Conservation (phyloP, 108 stramenopile genomes). For the Pseudonitzschia multiseries region DNA sequence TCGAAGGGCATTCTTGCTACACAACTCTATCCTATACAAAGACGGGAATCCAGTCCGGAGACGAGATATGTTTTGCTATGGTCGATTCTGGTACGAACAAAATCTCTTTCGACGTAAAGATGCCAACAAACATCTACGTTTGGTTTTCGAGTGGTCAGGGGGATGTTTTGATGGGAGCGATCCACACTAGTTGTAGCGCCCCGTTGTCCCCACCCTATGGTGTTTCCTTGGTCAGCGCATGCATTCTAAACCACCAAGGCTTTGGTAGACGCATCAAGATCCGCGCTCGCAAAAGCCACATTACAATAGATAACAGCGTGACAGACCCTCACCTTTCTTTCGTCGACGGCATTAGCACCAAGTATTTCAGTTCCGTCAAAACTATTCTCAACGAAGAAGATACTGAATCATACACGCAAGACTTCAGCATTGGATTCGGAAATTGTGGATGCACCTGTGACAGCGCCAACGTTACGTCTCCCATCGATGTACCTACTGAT, state of each 20-base stretch:
- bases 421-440: slow-evolving; percentile 16
- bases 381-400: not conserved
- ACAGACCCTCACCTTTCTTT: slow-evolving; percentile 11
- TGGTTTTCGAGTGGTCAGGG: slow-evolving; percentile 5
- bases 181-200: slow-evolving; percentile 16
- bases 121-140: not conserved
- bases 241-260: not conserved
- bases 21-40: not conserved
- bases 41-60: not conserved
- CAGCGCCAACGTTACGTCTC: not conserved
- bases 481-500: too few species aligned
- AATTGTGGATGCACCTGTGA: slow-evolving; percentile 27
- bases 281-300: not conserved
- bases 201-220: not conserved
- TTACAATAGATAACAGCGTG: not conserved
- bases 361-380: not conserved
- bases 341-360: slow-evolving; percentile 18
- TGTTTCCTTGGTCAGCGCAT: not conserved
- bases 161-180: not conserved
- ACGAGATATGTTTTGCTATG: slow-evolving; percentile 16
- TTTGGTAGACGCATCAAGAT: not conserved
- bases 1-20: not conserved
- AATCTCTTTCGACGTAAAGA: slow-evolving; percentile 10
- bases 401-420: slow-evolving; percentile 1
- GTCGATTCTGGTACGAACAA: not conserved